Evolutionary conservation across 805 yeast genomes (phyloP).

Genomic region (Ogataea kodamae): DNA sequence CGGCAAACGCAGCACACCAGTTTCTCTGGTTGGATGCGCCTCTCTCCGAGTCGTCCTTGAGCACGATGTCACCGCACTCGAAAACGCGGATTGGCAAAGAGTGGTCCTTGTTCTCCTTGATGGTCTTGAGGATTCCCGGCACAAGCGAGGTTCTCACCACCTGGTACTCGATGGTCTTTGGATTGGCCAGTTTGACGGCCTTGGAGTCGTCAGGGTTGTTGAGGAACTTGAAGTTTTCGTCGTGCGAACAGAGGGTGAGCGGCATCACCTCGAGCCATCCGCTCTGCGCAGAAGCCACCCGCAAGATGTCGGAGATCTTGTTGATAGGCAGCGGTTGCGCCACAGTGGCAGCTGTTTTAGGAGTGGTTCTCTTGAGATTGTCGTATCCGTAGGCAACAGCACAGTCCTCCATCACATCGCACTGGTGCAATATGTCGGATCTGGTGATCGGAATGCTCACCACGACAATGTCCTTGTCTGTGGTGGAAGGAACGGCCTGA

Average conservation of each 20-base stretch:
- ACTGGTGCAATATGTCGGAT: constrained; percentile 92
- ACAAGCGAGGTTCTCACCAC: constrained; percentile 93
- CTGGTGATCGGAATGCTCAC: constrained; percentile 89
- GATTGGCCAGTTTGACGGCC: constrained; percentile 91
- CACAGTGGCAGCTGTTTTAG: constrained; percentile 73
- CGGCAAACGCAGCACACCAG: constrained; percentile 93
- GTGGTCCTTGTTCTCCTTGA: constrained; percentile 94
- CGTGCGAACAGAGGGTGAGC: constrained; percentile 91
- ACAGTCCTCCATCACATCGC: constrained; percentile 98
- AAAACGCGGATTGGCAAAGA: constrained; percentile 91
- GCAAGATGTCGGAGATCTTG: constrained; percentile 83
- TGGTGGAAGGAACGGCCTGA: constrained; percentile 49
- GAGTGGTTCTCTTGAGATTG: constrained; percentile 74
- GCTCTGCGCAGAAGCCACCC: constrained; percentile 88
- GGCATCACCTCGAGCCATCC: constrained; percentile 98
- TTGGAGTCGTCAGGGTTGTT: constrained; percentile 64
- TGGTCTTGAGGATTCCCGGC: constrained; percentile 93
- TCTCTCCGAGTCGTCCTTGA: constrained; percentile 81
- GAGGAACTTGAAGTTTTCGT: constrained; percentile 89
- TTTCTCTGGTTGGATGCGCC: constrained; percentile 89
- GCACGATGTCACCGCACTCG: constrained; percentile 92
- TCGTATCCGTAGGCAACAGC: constrained; percentile 96
- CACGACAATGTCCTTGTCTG: constrained; percentile 48
- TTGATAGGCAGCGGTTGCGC: constrained; percentile 90
- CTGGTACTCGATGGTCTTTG: constrained; percentile 94